Evolutionary conservation across 768 basidiomycete genomes (phyloP).

Genomic region (Fistulinella prunicolor): DNA sequence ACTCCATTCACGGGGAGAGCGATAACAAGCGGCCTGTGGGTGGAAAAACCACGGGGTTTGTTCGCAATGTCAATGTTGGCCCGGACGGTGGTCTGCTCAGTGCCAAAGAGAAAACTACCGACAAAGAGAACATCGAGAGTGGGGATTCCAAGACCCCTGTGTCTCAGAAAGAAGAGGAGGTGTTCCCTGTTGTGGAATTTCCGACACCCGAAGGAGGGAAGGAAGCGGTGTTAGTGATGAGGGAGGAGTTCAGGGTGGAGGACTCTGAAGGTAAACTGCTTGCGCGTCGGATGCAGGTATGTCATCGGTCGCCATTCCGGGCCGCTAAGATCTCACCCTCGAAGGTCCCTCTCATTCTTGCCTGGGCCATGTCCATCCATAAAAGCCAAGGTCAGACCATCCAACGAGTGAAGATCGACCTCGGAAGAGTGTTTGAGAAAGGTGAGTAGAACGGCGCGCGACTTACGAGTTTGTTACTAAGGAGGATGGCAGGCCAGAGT

Average conservation of each 20-base stretch:
- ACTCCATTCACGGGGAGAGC: conserved; percentile 17
- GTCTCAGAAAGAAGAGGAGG: conserved; percentile 38
- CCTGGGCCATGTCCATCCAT: conserved; percentile 79
- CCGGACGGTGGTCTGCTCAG: conserved; percentile 26
- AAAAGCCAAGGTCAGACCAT: conserved; percentile 78
- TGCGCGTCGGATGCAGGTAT: conserved; percentile 45
- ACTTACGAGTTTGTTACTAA: neutral
- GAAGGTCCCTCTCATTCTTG: conserved; percentile 69
- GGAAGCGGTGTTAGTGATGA: conserved; percentile 47
- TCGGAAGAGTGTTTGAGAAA: conserved; percentile 63
- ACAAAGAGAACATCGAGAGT: conserved; percentile 35
- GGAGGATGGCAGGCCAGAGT: conserved; percentile 37
- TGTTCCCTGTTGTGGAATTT: conserved; percentile 48
- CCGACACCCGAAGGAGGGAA: conserved; percentile 38
- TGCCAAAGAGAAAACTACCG: conserved; percentile 1
- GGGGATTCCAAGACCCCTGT: conserved; percentile 25
- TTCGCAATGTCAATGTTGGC: conserved; percentile 34
- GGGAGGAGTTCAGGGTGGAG: conserved; percentile 53
- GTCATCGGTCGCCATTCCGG: neutral
- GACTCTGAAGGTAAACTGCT: conserved; percentile 49
- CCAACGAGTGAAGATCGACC: conserved; percentile 60
- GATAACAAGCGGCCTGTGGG: conserved; percentile 21
- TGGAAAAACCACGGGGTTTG: conserved; percentile 32
- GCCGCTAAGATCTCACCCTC: neutral
- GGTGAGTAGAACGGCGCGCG: conserved; percentile 27